phyloP scores from a whole-genome alignment of 2,329 filamentous ascomycete genomes.

The Cladosporium halotolerans region DNA sequence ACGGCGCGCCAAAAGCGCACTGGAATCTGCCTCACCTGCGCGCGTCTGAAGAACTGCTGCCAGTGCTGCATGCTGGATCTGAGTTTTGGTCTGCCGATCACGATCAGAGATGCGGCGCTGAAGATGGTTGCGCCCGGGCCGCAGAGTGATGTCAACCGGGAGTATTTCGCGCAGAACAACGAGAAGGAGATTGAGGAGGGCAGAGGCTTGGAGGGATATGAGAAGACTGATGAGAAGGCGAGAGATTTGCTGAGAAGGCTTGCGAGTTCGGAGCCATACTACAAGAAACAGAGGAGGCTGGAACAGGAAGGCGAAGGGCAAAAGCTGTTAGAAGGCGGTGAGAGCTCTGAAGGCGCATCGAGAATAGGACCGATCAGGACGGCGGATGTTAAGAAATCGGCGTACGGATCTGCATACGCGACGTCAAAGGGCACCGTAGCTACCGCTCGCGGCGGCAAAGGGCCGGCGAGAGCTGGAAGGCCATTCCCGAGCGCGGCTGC shows the following conservation, averaged over 20 bases:
- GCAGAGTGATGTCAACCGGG: constrained; percentile 84
- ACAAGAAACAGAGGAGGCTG: constrained; percentile 75
- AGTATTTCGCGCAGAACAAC: constrained; percentile 97
- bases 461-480: constrained; percentile 44
- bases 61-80: constrained; percentile 98
- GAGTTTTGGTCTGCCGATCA: constrained; percentile 89
- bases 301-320: constrained; percentile 50
- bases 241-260: constrained; percentile 77
- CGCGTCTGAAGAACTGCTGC: constrained; percentile 95
- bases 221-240: constrained; percentile 95
- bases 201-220: constrained; percentile 79
- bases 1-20: constrained; percentile 88
- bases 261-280: constrained; percentile 91
- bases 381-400: constrained; percentile 43
- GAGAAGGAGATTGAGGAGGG: constrained; percentile 94
- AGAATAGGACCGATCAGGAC: constrained; percentile 71
- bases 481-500: constrained; percentile 66
- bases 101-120: constrained; percentile 87
- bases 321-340: constrained; percentile 38
- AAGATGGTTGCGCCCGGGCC: constrained; percentile 97
- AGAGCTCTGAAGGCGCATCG: constrained; percentile 25
- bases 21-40: constrained; percentile 93
- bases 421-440: constrained; percentile 13
- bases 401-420: constrained; percentile 27
- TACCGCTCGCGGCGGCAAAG: constrained; percentile 13